Conservation (phyloP, 352 stramenopile genomes). For the Halophytophthora polymorphica region DNA sequence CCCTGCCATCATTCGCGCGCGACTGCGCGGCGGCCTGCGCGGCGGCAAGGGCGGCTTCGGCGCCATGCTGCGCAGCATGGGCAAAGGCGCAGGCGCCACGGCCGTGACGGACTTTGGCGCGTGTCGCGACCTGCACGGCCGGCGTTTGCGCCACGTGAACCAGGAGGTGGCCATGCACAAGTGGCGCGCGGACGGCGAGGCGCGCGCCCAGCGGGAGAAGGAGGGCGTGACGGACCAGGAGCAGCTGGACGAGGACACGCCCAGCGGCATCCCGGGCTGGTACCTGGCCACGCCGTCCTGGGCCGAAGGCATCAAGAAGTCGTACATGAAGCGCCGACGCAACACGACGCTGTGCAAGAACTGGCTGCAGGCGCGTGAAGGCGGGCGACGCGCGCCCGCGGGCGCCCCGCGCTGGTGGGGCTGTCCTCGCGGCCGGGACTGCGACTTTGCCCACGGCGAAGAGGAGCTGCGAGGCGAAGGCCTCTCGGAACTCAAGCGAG, state of each 20-base stretch:
- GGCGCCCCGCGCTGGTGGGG: constrained; percentile 76
- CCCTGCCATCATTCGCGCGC: constrained; percentile 60
- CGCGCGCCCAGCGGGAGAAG: constrained; percentile 43
- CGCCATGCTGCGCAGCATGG: constrained; percentile 79
- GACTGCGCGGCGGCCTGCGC: constrained; percentile 56
- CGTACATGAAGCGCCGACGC: constrained; percentile 81
- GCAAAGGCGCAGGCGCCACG: constrained; percentile 68
- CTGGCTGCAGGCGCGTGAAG: constrained; percentile 68
- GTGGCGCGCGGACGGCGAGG: constrained; percentile 60
- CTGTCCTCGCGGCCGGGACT: constrained; percentile 74
- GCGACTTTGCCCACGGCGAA: constrained; percentile 84
- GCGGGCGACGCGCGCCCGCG: constrained; percentile 25
- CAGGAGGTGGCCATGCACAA: constrained; percentile 85
- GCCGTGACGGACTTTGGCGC: constrained; percentile 76
- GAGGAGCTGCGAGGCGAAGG: constrained; percentile 62
- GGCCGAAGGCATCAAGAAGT: constrained; percentile 80
- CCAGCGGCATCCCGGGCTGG: constrained; percentile 82
- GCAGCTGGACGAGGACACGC: constrained; percentile 74
- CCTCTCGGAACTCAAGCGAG: constrained; percentile 66
- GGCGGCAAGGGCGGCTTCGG: constrained; percentile 85
- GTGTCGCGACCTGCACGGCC: constrained; percentile 76
- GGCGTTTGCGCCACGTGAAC: constrained; percentile 82
- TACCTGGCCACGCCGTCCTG: constrained; percentile 81
- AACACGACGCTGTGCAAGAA: constrained; percentile 75
- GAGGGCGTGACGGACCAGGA: constrained; percentile 58